These are phyloP conservation scores for Lactarius hengduanensis DNA, from an alignment of 768 basidiomycete species.

Conservation along the genomic window DNA sequence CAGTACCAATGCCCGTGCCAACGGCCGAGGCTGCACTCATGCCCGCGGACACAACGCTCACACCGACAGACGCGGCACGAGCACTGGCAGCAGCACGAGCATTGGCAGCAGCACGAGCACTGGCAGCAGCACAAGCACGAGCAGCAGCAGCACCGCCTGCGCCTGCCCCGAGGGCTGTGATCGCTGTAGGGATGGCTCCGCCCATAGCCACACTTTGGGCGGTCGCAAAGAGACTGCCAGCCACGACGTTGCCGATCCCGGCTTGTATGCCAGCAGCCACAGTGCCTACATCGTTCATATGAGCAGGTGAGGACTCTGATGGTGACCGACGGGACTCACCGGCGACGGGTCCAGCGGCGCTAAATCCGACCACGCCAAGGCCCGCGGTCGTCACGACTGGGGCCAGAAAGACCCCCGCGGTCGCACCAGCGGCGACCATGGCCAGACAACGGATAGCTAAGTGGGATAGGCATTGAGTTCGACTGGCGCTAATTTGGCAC, in stretches of 20 bases:
- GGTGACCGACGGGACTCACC: neutral
- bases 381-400: neutral
- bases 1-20: too few species aligned
- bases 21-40: too few species aligned
- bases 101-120: too few species aligned
- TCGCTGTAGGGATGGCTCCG: neutral
- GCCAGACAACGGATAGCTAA: neutral
- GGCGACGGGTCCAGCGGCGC: conserved; percentile 15
- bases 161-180: neutral
- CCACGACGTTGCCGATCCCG: conserved; percentile 4
- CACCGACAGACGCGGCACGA: too few species aligned
- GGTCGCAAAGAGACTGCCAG: neutral
- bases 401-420: neutral
- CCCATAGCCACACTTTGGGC: conserved; percentile 16
- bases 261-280: conserved; percentile 10
- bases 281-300: neutral
- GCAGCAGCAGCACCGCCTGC: too few species aligned
- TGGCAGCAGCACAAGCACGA: too few species aligned
- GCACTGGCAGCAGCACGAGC: too few species aligned
- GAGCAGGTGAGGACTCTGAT: too few species aligned
- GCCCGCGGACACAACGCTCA: too few species aligned
- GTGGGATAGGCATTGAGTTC: neutral
- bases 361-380: conserved; percentile 8
- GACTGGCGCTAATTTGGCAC: neutral
- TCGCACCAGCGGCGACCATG: neutral